These are phyloP conservation scores for Dissoconium aciculare DNA, from an alignment of 2,329 filamentous ascomycete species.

Conservation along the genomic window DNA sequence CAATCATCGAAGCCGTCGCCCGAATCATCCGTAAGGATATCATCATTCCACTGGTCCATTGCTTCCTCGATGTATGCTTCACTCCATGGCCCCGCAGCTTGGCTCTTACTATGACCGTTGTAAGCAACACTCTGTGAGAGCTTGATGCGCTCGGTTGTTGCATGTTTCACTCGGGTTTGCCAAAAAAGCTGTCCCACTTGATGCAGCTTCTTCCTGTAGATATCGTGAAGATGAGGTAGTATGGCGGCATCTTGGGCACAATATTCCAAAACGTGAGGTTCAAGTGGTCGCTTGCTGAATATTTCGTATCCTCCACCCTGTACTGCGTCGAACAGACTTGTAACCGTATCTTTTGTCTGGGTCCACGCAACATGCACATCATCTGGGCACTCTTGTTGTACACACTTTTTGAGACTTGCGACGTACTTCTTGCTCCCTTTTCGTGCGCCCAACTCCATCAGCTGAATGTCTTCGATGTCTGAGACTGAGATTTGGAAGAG, in stretches of 20 bases:
- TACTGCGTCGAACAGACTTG: constrained; percentile 27
- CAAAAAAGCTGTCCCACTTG: too few relatives aligned
- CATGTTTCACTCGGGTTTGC: too few relatives aligned
- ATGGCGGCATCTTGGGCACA: constrained; percentile 33
- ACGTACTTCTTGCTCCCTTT: constrained; percentile 15
- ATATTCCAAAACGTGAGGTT: constrained; percentile 27
- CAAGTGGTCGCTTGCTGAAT: constrained; percentile 34
- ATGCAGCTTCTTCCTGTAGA: constrained; percentile 15
- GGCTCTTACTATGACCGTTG: too few relatives aligned
- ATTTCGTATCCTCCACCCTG: constrained; percentile 33
- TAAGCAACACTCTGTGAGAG: too few relatives aligned
- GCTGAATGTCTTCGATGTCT: constrained; percentile 39
- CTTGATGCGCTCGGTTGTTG: too few relatives aligned
- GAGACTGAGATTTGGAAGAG: constrained; percentile 31
- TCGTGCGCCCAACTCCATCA: constrained; percentile 38
- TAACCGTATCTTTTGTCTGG: constrained; percentile 25
- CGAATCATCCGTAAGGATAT: too few relatives aligned
- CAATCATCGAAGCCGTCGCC: too few relatives aligned
- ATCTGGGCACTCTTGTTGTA: constrained; percentile 18
- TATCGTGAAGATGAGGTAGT: constrained; percentile 24
- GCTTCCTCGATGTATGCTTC: too few relatives aligned
- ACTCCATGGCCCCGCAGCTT: too few relatives aligned
- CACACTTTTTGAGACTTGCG: constrained; percentile 27
- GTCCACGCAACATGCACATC: constrained; percentile 16
- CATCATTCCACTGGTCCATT: too few relatives aligned